Evolutionary conservation across 768 basidiomycete genomes (phyloP), one percentile per base, ranked within the genome.

Genomic region (Boletus reticuloceps): DNA sequence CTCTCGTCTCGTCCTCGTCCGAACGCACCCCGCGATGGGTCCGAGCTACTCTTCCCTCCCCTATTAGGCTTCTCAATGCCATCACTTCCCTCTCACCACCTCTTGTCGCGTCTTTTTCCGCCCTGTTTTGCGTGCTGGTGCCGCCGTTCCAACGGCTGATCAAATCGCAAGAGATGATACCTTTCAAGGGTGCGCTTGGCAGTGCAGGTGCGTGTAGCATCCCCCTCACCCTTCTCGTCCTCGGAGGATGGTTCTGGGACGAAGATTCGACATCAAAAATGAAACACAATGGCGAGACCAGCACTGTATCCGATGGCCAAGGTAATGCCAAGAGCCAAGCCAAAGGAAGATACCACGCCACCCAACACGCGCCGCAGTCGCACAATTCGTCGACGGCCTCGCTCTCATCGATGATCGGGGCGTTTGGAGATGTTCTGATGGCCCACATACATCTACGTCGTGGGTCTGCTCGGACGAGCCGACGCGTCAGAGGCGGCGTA

Each of bases 201-300:
- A 73, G 75, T 13, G 84, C 87, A 1, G 91, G 93, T 2, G 83
- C 79, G 56, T 92, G 91, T 56, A 86, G 88, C 11, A 87, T 98
- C 56, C 96, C 95, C 0, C 66, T 98, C 27, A 98, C 95, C 3
- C 76, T 97, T 25, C 79, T 98, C 53, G 93, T 97, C 7, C 85
- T 98, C 41, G 95, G 95, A 12, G 94, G 90, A 14, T 98, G 95
- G 76, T 96, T 96, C 73, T 88, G 85, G 68, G 75, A 74, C 0
- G 74, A 77, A 12, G 53, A 60, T 3, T 20, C 50, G 31, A 43
- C 53, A 2, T 6, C 31, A 6, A 53, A 40, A 2, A n/a, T 1
- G 2, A 56, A 39, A 27, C 6, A 2, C 36, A 31, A n/a, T 20
- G n/a, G 25, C 5, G 32, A 44, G n/a, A 17, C 34, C 13, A 37